Base-by-base conservation (phyloP, 805 yeast species). In the Komagataella pastoris region DNA sequence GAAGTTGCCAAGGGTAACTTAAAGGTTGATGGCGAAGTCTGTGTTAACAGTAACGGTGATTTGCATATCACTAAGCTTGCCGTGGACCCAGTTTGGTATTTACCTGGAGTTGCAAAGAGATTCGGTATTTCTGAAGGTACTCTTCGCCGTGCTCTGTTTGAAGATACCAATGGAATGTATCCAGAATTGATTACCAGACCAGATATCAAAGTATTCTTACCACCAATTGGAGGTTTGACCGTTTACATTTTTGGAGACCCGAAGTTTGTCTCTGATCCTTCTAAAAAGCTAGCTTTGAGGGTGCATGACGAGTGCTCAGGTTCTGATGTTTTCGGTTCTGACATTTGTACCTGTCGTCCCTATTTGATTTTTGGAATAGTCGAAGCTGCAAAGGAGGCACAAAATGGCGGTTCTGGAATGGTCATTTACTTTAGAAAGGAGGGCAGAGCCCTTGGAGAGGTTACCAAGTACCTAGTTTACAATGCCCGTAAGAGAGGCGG, bases 221-320 rank as follows among this genome's bases (percentile, higher is more conserved):
- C 86, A 47, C 86, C 87, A 50, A 81, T 81, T 61, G 87, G 87
- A 47, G 86, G 86, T 14, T 61, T 75, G 51, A 81, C 86, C 6
- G 85, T 76, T 18, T 81, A 80, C 64, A 80, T 81, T 54, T 79
- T 81, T 62, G 86, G 86, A 54, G 72, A 81, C 55, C 82, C 83
- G 44, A 73, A 68, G 23, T 61, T 73, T 55, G 67, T 81, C 44
- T 70, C 83, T 14, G 77, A 79, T 56, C 76, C 79, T 43, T 64
- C 65, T 45, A 72, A 69, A 59, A 71, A 70, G 54, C 66, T 81
- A 51, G 81, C 85, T 3, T 63, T 81, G 53, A 74, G 87, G 63
- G 70, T 81, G 44, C 86, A 81, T 58, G 87, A 81, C 62, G 85
- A 81, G 60, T 81, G 87, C 63, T 80, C 81, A 50, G 85, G 86